These are phyloP conservation scores for Kalanchoe fedtschenkoi DNA, from an alignment of 164 flowering plant genomes.

Conservation along the genomic window DNA sequence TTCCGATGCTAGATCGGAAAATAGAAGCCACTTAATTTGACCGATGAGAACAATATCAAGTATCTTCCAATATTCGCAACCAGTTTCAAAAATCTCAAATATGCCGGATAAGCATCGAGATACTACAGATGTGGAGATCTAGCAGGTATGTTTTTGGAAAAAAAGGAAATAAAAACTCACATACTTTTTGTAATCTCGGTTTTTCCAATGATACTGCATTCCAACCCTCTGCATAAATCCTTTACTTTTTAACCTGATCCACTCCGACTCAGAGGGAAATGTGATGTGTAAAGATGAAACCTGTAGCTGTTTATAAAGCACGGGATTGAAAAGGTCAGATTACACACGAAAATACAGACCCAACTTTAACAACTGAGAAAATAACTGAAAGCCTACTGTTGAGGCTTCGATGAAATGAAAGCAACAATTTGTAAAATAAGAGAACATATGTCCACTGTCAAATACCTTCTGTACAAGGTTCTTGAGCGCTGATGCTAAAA, in stretches of 20 bases:
- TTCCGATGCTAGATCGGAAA: no score
- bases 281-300: conserved; percentile 90
- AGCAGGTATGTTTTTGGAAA: background rate
- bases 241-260: conserved; percentile 47
- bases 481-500: conserved; percentile 57
- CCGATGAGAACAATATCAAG: no score
- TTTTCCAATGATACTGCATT: conserved; percentile 97
- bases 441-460: background rate
- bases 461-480: conserved; percentile 64
- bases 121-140: background rate
- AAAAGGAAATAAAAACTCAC: conserved; percentile 9
- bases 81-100: background rate
- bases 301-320: conserved; percentile 34
- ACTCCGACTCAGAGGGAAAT: conserved; percentile 65
- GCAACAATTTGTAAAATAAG: background rate
- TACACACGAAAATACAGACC: background rate
- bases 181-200: conserved; percentile 69
- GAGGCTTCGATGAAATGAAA: background rate
- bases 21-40: no score
- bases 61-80: no score
- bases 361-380: background rate
- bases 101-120: background rate
- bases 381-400: background rate
- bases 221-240: conserved; percentile 85
- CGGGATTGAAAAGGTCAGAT: background rate